Base-by-base conservation (phyloP, 306 rosid species). In the Citrullus amarus region DNA sequence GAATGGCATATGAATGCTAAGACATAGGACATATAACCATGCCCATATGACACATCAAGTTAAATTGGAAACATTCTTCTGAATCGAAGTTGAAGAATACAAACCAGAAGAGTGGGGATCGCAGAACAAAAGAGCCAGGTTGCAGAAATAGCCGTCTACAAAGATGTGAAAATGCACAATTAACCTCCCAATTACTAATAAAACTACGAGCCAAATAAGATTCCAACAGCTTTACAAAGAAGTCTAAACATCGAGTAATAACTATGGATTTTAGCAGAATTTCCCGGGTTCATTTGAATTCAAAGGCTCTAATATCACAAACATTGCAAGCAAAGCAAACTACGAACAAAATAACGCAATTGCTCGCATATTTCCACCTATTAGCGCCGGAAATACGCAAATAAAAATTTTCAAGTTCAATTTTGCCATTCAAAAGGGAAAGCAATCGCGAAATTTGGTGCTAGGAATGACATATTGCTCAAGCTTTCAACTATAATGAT, bases 41-140 rank as follows among this genome's bases (percentile, higher is more conserved):
- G 32, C 17, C 62, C 17, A 55, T 75, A 54, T 17, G 50, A 55
- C 7, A 6, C 51, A 66, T 66, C 72, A 15, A 8, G 14, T 18
- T 5, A 17, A 75, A 17, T 53, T 46, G 56, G 36, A 55, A 75
- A 54, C 39, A 75, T 12, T 25, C 5, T 15, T 6, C 75, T 15
- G 2, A 13, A 38, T 73, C 25, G 22, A 78, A 63, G 76, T 46
- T 16, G 22, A 53, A 36, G 76, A 53, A 44, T 41, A 85, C 92
- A 71, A 84, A 95, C 99, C 97, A 95, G 89, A 70, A 95, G 91
- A 46, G 97, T 48, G 6, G 99, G 97, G 74, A 95, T 91, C 17
- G 96, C 99, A 71, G 97, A 95, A 83, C 84, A 88, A 65, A 95
- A 91, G 46, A 95, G 90, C 97, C 96, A 92, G 62, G 96, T 85